Conservation (phyloP, 495 filamentous ascomycete species). For the Xylaria scruposa region DNA sequence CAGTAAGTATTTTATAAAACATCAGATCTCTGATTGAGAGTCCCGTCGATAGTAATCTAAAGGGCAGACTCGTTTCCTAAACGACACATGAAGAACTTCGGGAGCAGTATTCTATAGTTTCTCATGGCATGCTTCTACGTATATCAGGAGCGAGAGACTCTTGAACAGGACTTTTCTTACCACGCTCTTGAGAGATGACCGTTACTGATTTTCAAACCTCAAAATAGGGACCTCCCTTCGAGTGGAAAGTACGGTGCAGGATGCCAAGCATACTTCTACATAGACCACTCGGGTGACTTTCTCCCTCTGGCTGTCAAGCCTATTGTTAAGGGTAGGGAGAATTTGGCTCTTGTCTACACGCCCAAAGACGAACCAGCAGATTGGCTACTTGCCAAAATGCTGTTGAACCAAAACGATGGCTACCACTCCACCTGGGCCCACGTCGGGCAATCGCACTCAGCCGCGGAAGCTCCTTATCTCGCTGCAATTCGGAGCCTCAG, state of each 20-base stretch:
- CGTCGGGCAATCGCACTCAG: conserved; percentile 40
- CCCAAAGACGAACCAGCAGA: conserved; percentile 41
- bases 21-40: background rate
- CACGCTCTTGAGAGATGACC: background rate
- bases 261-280: conserved; percentile 14
- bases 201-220: background rate
- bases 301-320: conserved; percentile 11
- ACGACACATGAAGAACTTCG: background rate
- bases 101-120: background rate
- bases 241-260: conserved; percentile 7
- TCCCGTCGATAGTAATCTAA: background rate
- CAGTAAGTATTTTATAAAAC: background rate
- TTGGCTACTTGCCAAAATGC: conserved; percentile 50
- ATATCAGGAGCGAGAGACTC: background rate
- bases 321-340: background rate
- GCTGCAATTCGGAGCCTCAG: conserved; percentile 44
- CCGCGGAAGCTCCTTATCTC: conserved; percentile 41
- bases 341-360: conserved; percentile 39
- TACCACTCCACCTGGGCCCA: conserved; percentile 40
- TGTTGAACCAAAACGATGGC: conserved; percentile 48
- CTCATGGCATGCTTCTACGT: background rate
- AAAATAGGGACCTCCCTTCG: conserved; percentile 9
- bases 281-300: background rate
- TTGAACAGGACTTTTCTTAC: background rate
- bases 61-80: background rate